Base-by-base conservation (phyloP, 495 filamentous ascomycete genomes). In the Polyplosphaeria fusca region DNA sequence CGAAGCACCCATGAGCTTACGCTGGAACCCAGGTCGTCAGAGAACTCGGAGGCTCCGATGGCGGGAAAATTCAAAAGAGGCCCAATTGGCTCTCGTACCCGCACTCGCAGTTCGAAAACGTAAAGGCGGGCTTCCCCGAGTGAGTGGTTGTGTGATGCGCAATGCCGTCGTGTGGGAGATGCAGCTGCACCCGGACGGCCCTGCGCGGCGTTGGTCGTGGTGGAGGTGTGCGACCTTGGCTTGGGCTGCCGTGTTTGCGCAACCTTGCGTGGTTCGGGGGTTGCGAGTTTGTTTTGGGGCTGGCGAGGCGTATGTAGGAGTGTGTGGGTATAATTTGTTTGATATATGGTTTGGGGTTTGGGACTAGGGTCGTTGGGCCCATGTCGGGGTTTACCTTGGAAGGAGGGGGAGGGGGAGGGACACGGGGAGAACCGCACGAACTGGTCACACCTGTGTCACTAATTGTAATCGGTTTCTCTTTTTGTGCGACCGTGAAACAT, bases 1-100 rank as follows among this genome's bases (percentile, higher is more conserved):
- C 9, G 9, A 58, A 44, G 37, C 16, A 16, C 11, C 43, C n/a
- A 24, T 23, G 19, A 11, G 18, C 3, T 35, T 27, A 28, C 56
- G 28, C 19, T 30, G 3, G 13, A 26, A n/a, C 12, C 14, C 23
- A 65, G 62, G 62, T 65, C 18, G 62, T 57, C 1, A 48, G 22
- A 24, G 56, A 61, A 50, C 56, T 65, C 3, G 60, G 55, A 2
- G 49, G 47, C 11, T 47, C 46, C 23, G 53, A 58, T 38, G 47
- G 47, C 24, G 26, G 46, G 1, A 51, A 30, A 18, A 18, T 67
- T 18, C 48, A 65, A 27, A 30, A 56, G 2, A 27, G 16, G 19
- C 25, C 7, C n/a, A 67, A 67, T 40, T 51, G 48, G 30, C 41
- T 67, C 11, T 14, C 35, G 14, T 62, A 64, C 37, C 65, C 65